Evolutionary conservation across 1,284 basidiomycete genomes (phyloP).

Genomic region (Kwoniella shivajii): DNA sequence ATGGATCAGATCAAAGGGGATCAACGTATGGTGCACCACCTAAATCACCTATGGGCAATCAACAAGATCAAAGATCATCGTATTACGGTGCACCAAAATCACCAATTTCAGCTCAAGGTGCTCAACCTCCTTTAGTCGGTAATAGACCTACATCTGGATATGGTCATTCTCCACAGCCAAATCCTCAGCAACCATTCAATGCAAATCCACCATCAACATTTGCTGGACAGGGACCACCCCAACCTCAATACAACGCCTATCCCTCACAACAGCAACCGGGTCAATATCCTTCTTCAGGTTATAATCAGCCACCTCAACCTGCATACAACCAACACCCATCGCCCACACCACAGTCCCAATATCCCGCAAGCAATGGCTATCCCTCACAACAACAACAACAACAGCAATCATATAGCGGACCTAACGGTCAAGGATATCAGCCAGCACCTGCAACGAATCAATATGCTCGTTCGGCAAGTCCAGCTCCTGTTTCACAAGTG

Average conservation of each 20-base stretch:
- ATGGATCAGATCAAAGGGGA: conserved; percentile 4
- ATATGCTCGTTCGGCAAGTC: conserved; percentile 21
- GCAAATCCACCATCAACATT: not conserved
- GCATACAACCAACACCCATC: conserved; percentile 16
- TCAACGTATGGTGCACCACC: conserved; percentile 19
- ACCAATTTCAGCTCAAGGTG: conserved; percentile 2
- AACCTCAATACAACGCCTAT: conserved; percentile 21
- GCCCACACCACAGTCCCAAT: not conserved
- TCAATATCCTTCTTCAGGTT: no score
- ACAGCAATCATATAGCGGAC: conserved; percentile 9
- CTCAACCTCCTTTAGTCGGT: conserved; percentile 17
- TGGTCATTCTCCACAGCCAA: conserved; percentile 4
- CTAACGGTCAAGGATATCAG: conserved; percentile 6
- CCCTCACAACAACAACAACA: conserved; percentile 7
- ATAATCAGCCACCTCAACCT: conserved; percentile 17
- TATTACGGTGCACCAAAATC: conserved; percentile 1
- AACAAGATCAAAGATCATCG: no score
- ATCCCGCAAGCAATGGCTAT: conserved; percentile 15
- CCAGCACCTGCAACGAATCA: conserved; percentile 16
- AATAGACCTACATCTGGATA: conserved; percentile 29
- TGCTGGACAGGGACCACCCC: conserved; percentile 15
- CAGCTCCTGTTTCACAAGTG: conserved; percentile 8
- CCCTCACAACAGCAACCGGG: not conserved
- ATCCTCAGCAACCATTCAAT: not conserved
- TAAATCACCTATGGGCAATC: conserved; percentile 22